Evolutionary conservation across 2,329 filamentous ascomycete genomes (phyloP), one percentile per base, ranked within the genome.

Genomic region (Colletotrichum sp.): DNA sequence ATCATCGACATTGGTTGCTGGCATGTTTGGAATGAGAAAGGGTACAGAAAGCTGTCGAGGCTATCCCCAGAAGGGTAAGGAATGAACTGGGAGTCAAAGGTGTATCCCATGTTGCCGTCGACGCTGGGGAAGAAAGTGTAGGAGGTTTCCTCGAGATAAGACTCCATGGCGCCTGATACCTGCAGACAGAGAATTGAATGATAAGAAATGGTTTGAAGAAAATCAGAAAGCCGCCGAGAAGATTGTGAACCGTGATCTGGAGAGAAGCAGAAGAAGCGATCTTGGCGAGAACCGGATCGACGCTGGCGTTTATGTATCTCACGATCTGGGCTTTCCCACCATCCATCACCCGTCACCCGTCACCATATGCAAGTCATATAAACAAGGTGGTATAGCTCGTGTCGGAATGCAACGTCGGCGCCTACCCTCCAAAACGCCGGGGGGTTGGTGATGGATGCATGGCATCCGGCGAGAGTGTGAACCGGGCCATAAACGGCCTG

Each of bases 241-340:
- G 15, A 34, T 30, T 34, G 15, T 49, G 32, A 57, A 30, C 11
- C n/a, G 52, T 63, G 36, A 30, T 62, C 49, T 66, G 36, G 44
- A 52, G 72, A 7, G 55, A 13, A 36, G 19, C 32, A 52, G 44
- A 52, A 29, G 8, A 32, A 55, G 8, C 16, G 11, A 75, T 29
- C 52, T 71, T 67, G 22, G 52, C 68, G n/a, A 32, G 34, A 55
- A 61, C 69, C 27, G 72, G 72, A 75, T 75, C 62, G 61, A 62
- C 72, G 62, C 16, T 32, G 52, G 65, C 25, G 72, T 75, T 75
- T 75, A 75, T 75, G 69, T 75, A 75, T 72, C 22, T 66, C 34
- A 67, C n/a, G 69, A 75, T 72, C 36, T 30, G 32, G 52, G 29
- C 27, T 34, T 25, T 16, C 57, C 44, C n/a, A 52, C 44, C 44